phyloP scores from a whole-genome alignment of 1,284 basidiomycete species.

The Boletus semigastroideus region DNA sequence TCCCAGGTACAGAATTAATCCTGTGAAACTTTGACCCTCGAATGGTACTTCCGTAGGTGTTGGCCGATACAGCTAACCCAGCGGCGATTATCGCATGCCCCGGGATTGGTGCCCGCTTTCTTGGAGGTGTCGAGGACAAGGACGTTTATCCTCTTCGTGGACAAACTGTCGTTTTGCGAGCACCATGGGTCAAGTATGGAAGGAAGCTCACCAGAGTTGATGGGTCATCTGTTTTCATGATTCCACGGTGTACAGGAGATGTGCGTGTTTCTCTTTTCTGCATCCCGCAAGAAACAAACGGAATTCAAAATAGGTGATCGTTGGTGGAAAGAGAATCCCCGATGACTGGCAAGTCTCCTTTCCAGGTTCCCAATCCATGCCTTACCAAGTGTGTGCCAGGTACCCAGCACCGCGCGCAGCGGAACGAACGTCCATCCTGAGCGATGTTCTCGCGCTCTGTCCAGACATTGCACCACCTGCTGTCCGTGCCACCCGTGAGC shows the following conservation, averaged over 20 bases:
- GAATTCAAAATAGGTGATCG: slow-evolving; percentile 46
- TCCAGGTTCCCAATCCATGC: not conserved
- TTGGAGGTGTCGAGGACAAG: slow-evolving; percentile 80
- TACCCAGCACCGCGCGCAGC: slow-evolving; percentile 58
- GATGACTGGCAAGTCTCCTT: slow-evolving; percentile 57
- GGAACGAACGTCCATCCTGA: slow-evolving; percentile 60
- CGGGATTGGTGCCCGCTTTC: slow-evolving; percentile 61
- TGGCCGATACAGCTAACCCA: slow-evolving; percentile 23
- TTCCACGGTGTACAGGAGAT: slow-evolving; percentile 66
- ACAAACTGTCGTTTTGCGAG: slow-evolving; percentile 78
- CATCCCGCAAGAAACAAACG: not conserved
- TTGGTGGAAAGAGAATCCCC: slow-evolving; percentile 61
- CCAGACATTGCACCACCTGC: slow-evolving; percentile 69
- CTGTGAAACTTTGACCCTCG: not conserved
- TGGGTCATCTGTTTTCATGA: slow-evolving; percentile 65
- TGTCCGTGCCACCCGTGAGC: slow-evolving; percentile 44
- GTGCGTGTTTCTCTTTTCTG: slow-evolving; percentile 39
- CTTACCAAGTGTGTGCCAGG: slow-evolving; percentile 32
- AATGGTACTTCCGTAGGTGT: slow-evolving; percentile 11
- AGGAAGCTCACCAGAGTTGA: slow-evolving; percentile 48
- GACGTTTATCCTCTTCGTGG: slow-evolving; percentile 79
- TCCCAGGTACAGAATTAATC: slow-evolving; percentile 41
- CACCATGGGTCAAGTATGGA: slow-evolving; percentile 71
- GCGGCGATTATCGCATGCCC: slow-evolving; percentile 62
- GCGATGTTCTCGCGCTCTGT: slow-evolving; percentile 53